Percentiles rank a stretch among this genome's conserved stretches.
Evolutionary conservation across 208 protist genomes (phyloP).

Genomic region (Acanthamoeba royreba): DNA sequence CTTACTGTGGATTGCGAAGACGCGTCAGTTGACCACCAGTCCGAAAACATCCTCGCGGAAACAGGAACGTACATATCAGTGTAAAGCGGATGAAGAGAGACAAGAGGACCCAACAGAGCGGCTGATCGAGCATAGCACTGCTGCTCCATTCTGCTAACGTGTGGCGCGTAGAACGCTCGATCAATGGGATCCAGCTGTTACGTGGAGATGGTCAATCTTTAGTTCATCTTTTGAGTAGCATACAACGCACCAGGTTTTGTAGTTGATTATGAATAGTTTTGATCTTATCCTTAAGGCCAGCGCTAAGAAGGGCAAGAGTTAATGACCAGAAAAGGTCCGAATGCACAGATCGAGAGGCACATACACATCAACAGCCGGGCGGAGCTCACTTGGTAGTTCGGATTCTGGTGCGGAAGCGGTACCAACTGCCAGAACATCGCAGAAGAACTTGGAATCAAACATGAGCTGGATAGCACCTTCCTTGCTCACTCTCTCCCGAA

Average conservation of each 20-base stretch:
- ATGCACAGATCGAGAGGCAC: too few species aligned
- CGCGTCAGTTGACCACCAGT: neutral
- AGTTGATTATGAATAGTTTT: neutral
- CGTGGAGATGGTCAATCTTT: neutral
- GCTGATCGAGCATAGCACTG: neutral
- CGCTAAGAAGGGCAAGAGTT: too few species aligned
- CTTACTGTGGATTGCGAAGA: neutral
- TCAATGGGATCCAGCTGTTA: neutral
- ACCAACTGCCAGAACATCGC: neutral
- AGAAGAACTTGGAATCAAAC: neutral
- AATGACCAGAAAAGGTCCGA: too few species aligned
- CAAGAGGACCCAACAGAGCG: neutral
- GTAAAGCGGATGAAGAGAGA: neutral
- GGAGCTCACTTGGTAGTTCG: too few species aligned
- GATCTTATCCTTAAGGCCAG: neutral
- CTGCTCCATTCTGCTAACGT: neutral
- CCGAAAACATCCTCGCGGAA: neutral
- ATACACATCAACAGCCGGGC: too few species aligned
- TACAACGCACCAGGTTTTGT: neutral
- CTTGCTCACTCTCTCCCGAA: neutral
- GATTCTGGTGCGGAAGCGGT: too few species aligned
- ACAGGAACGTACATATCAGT: neutral
- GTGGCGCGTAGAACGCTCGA: neutral
- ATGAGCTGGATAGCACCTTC: neutral
- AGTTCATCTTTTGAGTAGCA: neutral